Evolutionary conservation across 2,329 filamentous ascomycete species (phyloP), one percentile per base, ranked within the genome.

Genomic region (Corniculantispora saksenae): DNA sequence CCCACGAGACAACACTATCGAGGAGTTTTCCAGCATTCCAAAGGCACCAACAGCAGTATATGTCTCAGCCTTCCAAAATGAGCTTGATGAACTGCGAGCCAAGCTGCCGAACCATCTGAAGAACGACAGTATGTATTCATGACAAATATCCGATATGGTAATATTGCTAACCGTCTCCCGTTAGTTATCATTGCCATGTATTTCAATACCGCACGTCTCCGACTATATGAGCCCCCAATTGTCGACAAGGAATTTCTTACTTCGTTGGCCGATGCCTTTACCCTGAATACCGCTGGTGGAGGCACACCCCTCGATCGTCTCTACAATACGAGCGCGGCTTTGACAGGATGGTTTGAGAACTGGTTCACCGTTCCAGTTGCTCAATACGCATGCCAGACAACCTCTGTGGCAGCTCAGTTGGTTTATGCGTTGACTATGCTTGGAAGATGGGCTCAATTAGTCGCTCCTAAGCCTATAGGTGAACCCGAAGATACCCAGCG

Each of bases 361-460:
- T 84, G 83, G 77, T 74, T 82, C 2, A 70, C 76, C 0, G 72
- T 86, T 0, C 80, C 84, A 0, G 72, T 79, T 0, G 68, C 72
- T 0, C 72, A 77, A 3, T 84, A 82, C 63, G 80, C 81, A 64
- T 75, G 78, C 35, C 74, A 84, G 27, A 82, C 84, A 0, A 79
- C 84, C 10, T 74, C 80, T 0, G 70, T 79, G 0, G 81, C 77
- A 40, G 72, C 79, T 1, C 81, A 86, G 61, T 72, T 86, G 0
- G 78, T 85, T 3, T 83, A 84, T 61, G 80, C 78, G n/a, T 72
- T 83, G 50, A 81, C 78, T 5, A 83, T 84, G 77, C 75, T 85
- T 0, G 79, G 81, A 1, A 78, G 83, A 8, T 85, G 83, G 83
- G 79, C 81, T 6, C 83, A 82, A 51, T 74, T 84, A 0, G 75